Evolutionary conservation across 441 rosid genomes (phyloP), one percentile per base, ranked within the genome.

Genomic region (Pelargonium fulgidum): DNA sequence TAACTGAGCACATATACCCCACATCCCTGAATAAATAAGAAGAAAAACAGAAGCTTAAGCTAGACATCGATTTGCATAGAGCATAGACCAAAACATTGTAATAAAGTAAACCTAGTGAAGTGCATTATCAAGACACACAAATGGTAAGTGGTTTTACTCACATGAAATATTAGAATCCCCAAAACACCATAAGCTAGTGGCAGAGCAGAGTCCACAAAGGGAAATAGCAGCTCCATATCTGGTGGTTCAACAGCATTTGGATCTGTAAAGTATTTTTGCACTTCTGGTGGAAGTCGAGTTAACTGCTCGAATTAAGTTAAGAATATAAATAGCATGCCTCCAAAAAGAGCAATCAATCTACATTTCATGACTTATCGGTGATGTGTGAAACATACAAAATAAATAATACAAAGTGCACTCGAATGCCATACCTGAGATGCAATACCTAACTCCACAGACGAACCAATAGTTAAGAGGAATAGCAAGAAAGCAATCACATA

Each of bases 181-280:
- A 93, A 76, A 47, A 93, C 87, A 72, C 99, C 97, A 82, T 88
- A 91, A 3, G 97, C 99, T 73, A 93, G 72, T 61, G 99, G 97
- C 85, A 93, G 81, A 48, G 97, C 96, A 71, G 89, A 82, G 12
- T 93, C 99, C 72, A 93, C 92, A 87, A 86, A 93, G 68, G 99
- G 97, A 79, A 78, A 81, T 7, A 93, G 77, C 14, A 87, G 83
- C 81, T 87, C 95, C 95, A 93, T 82, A 83, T 93, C 91, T 58
- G 97, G 96, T 17, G 96, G 95, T 19, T 88, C 93, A 70, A 80
- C 67, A 9, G 91, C 91, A 87, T 89, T 85, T 63, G 96, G 97
- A 80, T 93, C 97, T 4, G 97, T 93, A 76, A 91, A 93, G 85
- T 91, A 89, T 77, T 86, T 91, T 50, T 85, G 87, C 39, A 93